Percentiles rank a stretch among this genome's conserved stretches.
Evolutionary conservation across 352 stramenopile genomes (phyloP).

Genomic region (Peronosclerospora sorghi): DNA sequence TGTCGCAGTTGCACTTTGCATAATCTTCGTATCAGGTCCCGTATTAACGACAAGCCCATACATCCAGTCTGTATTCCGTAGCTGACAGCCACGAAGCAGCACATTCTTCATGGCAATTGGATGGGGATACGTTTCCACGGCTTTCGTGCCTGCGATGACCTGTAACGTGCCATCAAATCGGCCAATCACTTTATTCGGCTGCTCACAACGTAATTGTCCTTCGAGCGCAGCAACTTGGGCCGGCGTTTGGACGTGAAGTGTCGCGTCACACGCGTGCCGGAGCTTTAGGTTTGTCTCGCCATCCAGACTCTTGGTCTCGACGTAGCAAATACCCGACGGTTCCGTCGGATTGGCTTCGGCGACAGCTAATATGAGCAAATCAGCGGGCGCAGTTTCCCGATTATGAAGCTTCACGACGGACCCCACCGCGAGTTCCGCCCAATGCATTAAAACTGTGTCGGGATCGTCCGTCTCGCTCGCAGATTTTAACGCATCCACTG

Average conservation of each 20-base stretch:
- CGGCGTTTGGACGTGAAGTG: conserved; percentile 28
- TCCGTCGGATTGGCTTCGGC: conserved; percentile 50
- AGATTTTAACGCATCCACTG: not conserved
- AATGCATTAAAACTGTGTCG: conserved; percentile 45
- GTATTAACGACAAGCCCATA: conserved; percentile 86
- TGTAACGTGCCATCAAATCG: conserved; percentile 65
- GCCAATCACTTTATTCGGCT: conserved; percentile 72
- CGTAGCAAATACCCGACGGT: conserved; percentile 71
- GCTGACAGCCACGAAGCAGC: conserved; percentile 71
- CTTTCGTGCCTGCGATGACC: conserved; percentile 15
- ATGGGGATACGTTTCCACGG: conserved; percentile 24
- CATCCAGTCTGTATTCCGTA: conserved; percentile 86
- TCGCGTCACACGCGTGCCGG: conserved; percentile 53
- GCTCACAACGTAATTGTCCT: conserved; percentile 53
- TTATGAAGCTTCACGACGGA: conserved; percentile 74
- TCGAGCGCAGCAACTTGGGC: conserved; percentile 28
- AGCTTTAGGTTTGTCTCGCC: conserved; percentile 88
- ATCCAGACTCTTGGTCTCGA: conserved; percentile 84
- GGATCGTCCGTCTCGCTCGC: conserved; percentile 19
- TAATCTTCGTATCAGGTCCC: conserved; percentile 74
- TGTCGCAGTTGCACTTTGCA: conserved; percentile 54
- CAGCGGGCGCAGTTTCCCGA: conserved; percentile 68
- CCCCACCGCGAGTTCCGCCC: conserved; percentile 70
- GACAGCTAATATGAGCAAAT: conserved; percentile 76
- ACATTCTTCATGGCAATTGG: conserved; percentile 81